Percentiles rank a stretch among this genome's conserved stretches.
Evolutionary conservation across 257 asterid genomes (phyloP).

Genomic region (Nicotiana obtusifolia): DNA sequence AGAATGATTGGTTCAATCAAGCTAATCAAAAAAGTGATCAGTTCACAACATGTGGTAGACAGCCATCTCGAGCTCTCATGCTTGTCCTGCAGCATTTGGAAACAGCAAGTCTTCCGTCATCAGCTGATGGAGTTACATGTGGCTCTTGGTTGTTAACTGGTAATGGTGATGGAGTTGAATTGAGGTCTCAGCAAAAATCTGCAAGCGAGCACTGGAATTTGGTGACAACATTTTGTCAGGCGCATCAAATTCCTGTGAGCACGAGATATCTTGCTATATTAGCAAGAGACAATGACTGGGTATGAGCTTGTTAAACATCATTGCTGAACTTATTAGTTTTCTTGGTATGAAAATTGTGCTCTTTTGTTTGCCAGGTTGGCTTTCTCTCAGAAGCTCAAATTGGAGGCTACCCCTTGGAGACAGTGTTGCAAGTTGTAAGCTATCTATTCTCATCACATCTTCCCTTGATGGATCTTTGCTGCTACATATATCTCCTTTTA

Average conservation of each 20-base stretch:
- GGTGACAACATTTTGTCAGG: constrained; percentile 84
- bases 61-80: constrained; percentile 69
- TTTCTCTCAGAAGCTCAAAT: constrained; percentile 90
- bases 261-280: constrained; percentile 81
- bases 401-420: constrained; percentile 82
- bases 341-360: constrained; percentile 5
- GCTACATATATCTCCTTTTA: constrained; percentile 6
- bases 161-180: constrained; percentile 72
- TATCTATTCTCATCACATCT: constrained; percentile 12
- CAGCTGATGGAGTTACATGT: constrained; percentile 61
- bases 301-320: constrained; percentile 25
- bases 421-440: constrained; percentile 82
- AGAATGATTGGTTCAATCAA: constrained; percentile 37
- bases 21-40: constrained; percentile 39
- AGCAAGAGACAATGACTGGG: constrained; percentile 99
- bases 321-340: background rate
- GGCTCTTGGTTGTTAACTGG: constrained; percentile 92
- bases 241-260: constrained; percentile 81
- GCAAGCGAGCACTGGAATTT: constrained; percentile 88
- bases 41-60: constrained; percentile 29
- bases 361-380: constrained; percentile 62
- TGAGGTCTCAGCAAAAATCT: constrained; percentile 88
- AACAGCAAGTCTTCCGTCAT: constrained; percentile 73
- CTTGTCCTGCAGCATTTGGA: constrained; percentile 92
- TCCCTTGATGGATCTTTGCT: constrained; percentile 8